Evolutionary conservation across 2,329 filamentous ascomycete genomes (phyloP), one percentile per base, ranked within the genome.

Genomic region (Lachnellula subtilissima): DNA sequence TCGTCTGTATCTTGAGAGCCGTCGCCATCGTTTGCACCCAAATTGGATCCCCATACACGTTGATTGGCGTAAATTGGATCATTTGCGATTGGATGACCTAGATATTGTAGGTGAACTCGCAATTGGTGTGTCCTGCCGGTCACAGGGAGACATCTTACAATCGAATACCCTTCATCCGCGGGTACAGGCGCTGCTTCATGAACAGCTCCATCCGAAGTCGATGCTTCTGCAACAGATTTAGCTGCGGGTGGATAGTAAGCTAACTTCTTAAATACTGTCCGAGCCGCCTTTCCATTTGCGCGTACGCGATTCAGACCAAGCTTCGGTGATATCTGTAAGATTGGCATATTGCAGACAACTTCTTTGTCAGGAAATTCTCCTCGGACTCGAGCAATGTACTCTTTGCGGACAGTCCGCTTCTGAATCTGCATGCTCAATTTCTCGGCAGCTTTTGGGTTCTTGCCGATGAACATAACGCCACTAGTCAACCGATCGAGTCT

Each of bases 1-100:
- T 94, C 89, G 70, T 99, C 94, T 43, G 87, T 84, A 55, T 91
- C 87, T 25, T 81, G 81, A 19, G 79, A 78, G 3, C 82, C 84
- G 50, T 93, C 87, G 14, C 78, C 75, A 59, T 87, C 84, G 54
- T 81, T 76, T 53, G 74, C 82, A 15, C 90, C 94, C 0, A 99
- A 82, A 9, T 86, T 81, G 0, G 86, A 78, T 0, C 94, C 94
- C 78, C 96, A 99, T 11, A 99, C 94, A 55, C 86, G 85, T 69
- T 90, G 86, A 70, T 99, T 99, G 66, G 90, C 91, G 72, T 99
- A 99, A 65, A 99, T 97, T 7, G 94, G 94, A 69, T 99, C 94
- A 71, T 99, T 99, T 61, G 91, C 86, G 64, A 99, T 97, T 1
- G 94, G 94, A 69, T 97, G 89, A 1, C 94, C 94, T 3, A 99